Evolutionary conservation across 2,329 filamentous ascomycete genomes (phyloP).

Genomic region (Curvularia eragrostidis): DNA sequence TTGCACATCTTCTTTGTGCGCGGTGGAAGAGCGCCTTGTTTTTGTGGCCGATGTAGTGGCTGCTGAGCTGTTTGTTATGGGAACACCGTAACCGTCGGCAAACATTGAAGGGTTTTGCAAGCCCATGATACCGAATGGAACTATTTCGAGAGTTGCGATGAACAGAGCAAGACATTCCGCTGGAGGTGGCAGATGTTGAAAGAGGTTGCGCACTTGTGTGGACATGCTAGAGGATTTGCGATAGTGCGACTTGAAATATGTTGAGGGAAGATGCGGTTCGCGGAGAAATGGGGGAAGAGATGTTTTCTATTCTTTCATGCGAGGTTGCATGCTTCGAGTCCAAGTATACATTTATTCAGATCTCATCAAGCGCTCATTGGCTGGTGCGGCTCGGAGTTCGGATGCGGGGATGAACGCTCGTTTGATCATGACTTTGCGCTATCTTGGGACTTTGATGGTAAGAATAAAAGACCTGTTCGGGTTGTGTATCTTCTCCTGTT

Average conservation of each 20-base stretch:
- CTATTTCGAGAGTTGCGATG: slow-evolving; percentile 31
- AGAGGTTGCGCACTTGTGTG: slow-evolving; percentile 24
- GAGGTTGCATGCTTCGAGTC: neutral
- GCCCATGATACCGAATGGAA: slow-evolving; percentile 32
- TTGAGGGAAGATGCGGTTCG: neutral
- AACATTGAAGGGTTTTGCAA: slow-evolving; percentile 25
- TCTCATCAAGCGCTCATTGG: slow-evolving; percentile 17
- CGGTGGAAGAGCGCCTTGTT: slow-evolving; percentile 10
- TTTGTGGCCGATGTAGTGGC: slow-evolving; percentile 6
- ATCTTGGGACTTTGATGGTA: neutral
- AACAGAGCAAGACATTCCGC: slow-evolving; percentile 35
- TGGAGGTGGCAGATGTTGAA: slow-evolving; percentile 29
- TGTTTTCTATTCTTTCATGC: neutral
- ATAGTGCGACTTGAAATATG: neutral
- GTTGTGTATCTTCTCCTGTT: too few species aligned
- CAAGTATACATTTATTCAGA: slow-evolving; percentile 1
- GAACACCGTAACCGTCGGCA: slow-evolving; percentile 28
- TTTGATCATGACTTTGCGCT: neutral
- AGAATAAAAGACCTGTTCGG: neutral
- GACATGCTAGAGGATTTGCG: slow-evolving; percentile 19
- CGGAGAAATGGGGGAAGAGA: neutral
- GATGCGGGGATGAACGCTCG: slow-evolving; percentile 20
- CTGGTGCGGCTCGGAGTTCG: slow-evolving; percentile 25
- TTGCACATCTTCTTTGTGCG: slow-evolving; percentile 21
- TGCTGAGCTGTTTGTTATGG: slow-evolving; percentile 12